phyloP scores from a whole-genome alignment of 1,284 basidiomycete genomes.

The Boletus sp. region DNA sequence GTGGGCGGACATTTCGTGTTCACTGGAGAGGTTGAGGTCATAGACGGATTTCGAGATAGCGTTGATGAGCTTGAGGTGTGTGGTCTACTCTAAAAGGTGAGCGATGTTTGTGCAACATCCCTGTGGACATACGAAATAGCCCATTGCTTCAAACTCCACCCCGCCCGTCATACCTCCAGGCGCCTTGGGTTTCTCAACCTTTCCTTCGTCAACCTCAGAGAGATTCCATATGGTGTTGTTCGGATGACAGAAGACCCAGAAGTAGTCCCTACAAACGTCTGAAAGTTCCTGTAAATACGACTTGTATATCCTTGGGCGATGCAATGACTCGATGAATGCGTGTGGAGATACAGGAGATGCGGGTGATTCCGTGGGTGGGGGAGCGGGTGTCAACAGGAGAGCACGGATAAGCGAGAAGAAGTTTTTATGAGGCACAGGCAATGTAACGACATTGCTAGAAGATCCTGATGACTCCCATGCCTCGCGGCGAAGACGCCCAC shows the following conservation, averaged over 20 bases:
- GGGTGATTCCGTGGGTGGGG: conserved; percentile 65
- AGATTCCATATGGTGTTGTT: conserved; percentile 89
- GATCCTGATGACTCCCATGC: conserved; percentile 49
- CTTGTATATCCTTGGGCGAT: conserved; percentile 84
- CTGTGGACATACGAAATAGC: conserved; percentile 73
- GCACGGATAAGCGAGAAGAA: conserved; percentile 68
- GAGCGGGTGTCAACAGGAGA: conserved; percentile 71
- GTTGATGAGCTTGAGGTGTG: conserved; percentile 82
- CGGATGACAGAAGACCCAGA: conserved; percentile 98
- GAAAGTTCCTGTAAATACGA: conserved; percentile 86
- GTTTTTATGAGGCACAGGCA: conserved; percentile 68
- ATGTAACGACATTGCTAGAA: conserved; percentile 49
- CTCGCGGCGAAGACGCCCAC: conserved; percentile 44
- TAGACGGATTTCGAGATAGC: conserved; percentile 62
- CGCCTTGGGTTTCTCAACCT: conserved; percentile 87
- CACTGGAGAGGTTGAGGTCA: conserved; percentile 59
- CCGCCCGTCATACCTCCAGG: conserved; percentile 98
- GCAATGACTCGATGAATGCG: conserved; percentile 84
- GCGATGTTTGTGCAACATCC: conserved; percentile 6
- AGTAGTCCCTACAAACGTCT: conserved; percentile 92
- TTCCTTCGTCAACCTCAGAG: conserved; percentile 73
- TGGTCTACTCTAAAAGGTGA: conserved; percentile 52
- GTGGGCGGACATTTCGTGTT: conserved; percentile 70
- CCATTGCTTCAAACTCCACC: conserved; percentile 96
- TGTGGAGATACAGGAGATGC: conserved; percentile 69